Conservation (phyloP, 108 stramenopile genomes). For the Chaetoceros tenuissimus region DNA sequence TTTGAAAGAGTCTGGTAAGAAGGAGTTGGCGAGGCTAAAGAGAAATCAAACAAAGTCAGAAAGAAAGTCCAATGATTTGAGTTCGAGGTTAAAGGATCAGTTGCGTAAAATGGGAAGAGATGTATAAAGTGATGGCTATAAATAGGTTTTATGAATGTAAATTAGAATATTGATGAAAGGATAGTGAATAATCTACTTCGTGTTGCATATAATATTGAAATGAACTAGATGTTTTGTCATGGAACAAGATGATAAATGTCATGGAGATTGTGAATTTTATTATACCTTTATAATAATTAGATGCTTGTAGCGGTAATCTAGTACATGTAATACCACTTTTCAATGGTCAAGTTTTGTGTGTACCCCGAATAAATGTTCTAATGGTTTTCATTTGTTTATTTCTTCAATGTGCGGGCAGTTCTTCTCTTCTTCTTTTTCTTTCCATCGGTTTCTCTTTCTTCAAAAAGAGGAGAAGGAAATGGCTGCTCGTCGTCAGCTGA, state of each 20-base stretch:
- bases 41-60: conserved; percentile 56
- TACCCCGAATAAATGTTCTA: neutral
- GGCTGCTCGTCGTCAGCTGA: conserved; percentile 72
- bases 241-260: too few species aligned
- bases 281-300: too few species aligned
- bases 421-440: neutral
- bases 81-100: conserved; percentile 46
- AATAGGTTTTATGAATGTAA: too few species aligned
- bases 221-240: too few species aligned
- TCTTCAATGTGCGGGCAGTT: too few species aligned
- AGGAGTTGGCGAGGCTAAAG: conserved; percentile 35
- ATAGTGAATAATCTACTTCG: too few species aligned
- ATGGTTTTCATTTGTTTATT: too few species aligned
- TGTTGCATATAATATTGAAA: too few species aligned
- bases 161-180: too few species aligned
- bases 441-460: neutral
- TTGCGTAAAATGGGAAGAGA: conserved; percentile 49
- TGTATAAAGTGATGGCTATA: too few species aligned
- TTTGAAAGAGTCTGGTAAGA: conserved; percentile 51
- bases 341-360: neutral
- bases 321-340: neutral
- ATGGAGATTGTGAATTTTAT: too few species aligned
- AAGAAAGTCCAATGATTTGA: conserved; percentile 49
- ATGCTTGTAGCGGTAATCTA: too few species aligned
- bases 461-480: conserved; percentile 68